Evolutionary conservation across 208 protist species (phyloP), one percentile per base, ranked within the genome.

Genomic region (Trypanosoma melophagium): DNA sequence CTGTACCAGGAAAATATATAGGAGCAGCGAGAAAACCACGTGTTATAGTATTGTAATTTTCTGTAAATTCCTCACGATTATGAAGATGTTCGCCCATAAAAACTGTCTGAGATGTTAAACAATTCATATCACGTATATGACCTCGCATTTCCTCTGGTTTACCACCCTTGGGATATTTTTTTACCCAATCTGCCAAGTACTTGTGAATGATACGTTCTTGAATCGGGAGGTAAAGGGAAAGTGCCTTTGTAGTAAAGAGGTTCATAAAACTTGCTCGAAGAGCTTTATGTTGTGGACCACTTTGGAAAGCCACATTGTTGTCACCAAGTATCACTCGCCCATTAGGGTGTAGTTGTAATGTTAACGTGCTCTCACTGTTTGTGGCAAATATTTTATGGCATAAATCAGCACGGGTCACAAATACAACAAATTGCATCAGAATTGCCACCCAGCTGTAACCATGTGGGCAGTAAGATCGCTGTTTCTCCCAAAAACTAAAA

Each of bases 1-100:
- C 77, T 1, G 91, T 97, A 52, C 96, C 96, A 44, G 96, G 96
- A 50, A 97, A 80, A 86, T 90, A 93, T 5, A 98, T 53, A 25
- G 94, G 96, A 7, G 92, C 79, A 25, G 89, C 85, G 38, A 98
- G 86, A 77, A 98, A 97, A 69, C 92, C 96, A 31, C 92, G 78
- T 56, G 92, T 98, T 83, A 98, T 98, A 57, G 83, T 86, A 64
- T 96, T 82, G 84, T 97, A 98, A 77, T 94, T 90, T 73, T 80
- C 73, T 41, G 91, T 91, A 79, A 98, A 97, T 77, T 95, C 77
- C 2, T 74, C 71, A 49, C 74, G 71, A 73, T 90, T 87, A 77
- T 87, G 80, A 45, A 97, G 81, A 71, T 98, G 94, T 58, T 92
- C 83, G 41, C 94, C 96, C 17, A 96, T 71, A 71, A 98, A 98